Evolutionary conservation across 192 early-diverging fungal species (phyloP).

Genomic region (Chytriomyces sp.): DNA sequence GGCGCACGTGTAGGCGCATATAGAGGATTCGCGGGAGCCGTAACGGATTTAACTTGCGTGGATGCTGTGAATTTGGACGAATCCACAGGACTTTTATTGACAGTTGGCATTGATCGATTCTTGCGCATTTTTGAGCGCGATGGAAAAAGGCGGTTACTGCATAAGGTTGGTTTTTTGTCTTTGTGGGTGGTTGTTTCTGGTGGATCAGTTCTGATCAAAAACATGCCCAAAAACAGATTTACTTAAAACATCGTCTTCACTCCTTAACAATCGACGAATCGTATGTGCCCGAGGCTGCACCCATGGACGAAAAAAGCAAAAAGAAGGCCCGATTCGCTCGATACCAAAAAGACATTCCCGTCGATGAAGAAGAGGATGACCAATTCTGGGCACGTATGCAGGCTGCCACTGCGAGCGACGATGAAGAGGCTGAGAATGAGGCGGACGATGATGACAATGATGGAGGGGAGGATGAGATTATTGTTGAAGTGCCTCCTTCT

Average conservation of each 20-base stretch:
- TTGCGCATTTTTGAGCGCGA: slow-evolving; percentile 75
- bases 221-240: not conserved
- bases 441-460: not conserved
- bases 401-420: not conserved
- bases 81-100: slow-evolving; percentile 46
- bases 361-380: slow-evolving; percentile 13
- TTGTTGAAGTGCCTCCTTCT: not conserved
- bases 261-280: not conserved
- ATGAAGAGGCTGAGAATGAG: slow-evolving; percentile 12
- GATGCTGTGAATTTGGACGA: not conserved
- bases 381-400: slow-evolving; percentile 12
- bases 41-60: slow-evolving; percentile 33
- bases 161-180: slow-evolving; percentile 30
- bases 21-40: slow-evolving; percentile 48
- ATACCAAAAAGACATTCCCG: not conserved
- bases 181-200: not conserved
- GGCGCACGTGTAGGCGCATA: slow-evolving; percentile 43
- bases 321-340: not conserved
- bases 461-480: slow-evolving; percentile 1
- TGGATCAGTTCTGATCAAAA: not conserved
- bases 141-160: slow-evolving; percentile 35
- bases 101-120: slow-evolving; percentile 77
- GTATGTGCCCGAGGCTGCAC: not conserved
- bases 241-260: slow-evolving; percentile 23
- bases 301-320: not conserved